These are phyloP conservation scores for Neolentinus lepideus DNA, from an alignment of 1,284 basidiomycete genomes.

Conservation along the genomic window DNA sequence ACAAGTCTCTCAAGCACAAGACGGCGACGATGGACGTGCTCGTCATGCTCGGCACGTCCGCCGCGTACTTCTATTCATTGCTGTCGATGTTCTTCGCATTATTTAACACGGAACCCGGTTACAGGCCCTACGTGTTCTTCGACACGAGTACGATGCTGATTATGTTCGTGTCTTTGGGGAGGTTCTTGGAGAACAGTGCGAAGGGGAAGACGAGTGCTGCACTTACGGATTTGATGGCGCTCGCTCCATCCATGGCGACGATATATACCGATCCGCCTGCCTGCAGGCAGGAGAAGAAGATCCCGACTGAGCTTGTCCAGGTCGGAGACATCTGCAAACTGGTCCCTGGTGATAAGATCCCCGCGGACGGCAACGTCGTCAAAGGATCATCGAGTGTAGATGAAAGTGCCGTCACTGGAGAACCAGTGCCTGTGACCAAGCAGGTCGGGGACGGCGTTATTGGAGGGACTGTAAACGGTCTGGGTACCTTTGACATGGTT, in stretches of 20 bases:
- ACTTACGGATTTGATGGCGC: constrained; percentile 91
- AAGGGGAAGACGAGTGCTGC: constrained; percentile 97
- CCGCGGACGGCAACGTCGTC: constrained; percentile 90
- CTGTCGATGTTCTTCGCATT: constrained; percentile 63
- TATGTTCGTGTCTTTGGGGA: constrained; percentile 93
- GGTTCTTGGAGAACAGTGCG: constrained; percentile 94
- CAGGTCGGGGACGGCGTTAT: constrained; percentile 80
- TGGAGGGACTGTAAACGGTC: constrained; percentile 94
- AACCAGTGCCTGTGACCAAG: constrained; percentile 89
- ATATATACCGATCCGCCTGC: constrained; percentile 84
- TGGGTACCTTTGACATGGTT: constrained; percentile 93
- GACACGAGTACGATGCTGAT: constrained; percentile 99
- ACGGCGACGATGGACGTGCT: constrained; percentile 97
- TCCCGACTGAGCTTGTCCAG: constrained; percentile 92
- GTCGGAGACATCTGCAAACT: constrained; percentile 92
- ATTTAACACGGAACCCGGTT: constrained; percentile 57
- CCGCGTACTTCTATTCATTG: constrained; percentile 89
- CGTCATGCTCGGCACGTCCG: constrained; percentile 90
- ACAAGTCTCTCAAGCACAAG: constrained; percentile 85
- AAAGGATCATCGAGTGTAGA: constrained; percentile 86
- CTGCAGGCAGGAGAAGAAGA: constrained; percentile 80
- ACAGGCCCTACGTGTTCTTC: constrained; percentile 89
- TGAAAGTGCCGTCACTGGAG: constrained; percentile 97
- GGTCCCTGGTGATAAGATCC: constrained; percentile 94
- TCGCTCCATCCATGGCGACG: constrained; percentile 91